phyloP scores from a whole-genome alignment of 2,329 filamentous ascomycete genomes.

The Fusarium cyanostomum region DNA sequence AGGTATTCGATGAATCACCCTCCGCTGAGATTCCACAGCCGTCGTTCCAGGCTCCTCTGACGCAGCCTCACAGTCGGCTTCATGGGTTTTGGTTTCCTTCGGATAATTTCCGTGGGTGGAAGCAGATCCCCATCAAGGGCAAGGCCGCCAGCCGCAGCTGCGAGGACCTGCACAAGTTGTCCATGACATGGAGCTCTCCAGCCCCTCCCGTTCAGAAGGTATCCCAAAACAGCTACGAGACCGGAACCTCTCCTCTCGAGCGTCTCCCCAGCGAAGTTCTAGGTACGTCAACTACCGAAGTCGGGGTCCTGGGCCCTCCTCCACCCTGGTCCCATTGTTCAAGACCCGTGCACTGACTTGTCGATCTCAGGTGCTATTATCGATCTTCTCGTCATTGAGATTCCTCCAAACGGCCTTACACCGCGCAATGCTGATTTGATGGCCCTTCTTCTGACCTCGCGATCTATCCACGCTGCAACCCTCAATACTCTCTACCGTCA shows the following conservation, averaged over 20 bases:
- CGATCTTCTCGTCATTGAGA: constrained; percentile 76
- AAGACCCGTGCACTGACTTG: constrained; percentile 33
- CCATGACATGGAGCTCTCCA: constrained; percentile 63
- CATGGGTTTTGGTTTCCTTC: constrained; percentile 68
- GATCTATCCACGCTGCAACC: constrained; percentile 75
- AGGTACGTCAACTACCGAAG: constrained; percentile 59
- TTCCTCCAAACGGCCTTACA: constrained; percentile 76
- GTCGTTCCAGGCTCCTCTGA: constrained; percentile 62
- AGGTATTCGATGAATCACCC: constrained; percentile 62
- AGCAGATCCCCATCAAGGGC: constrained; percentile 67
- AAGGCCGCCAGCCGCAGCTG: constrained; percentile 69
- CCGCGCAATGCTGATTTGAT: constrained; percentile 82
- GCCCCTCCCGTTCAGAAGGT: constrained; percentile 47
- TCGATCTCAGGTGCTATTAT: constrained; percentile 71
- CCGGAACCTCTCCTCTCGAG: constrained; percentile 70
- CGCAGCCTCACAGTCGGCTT: constrained; percentile 64
- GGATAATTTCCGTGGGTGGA: constrained; percentile 69
- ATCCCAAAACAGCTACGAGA: constrained; percentile 42
- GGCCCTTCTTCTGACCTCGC: constrained; percentile 79
- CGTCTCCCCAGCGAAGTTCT: constrained; percentile 75
- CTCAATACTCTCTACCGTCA: constrained; percentile 79
- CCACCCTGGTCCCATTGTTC: constrained; percentile 22
- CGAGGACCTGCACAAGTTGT: constrained; percentile 66
- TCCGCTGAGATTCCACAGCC: constrained; percentile 54
- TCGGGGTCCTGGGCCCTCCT: constrained; percentile 11